phyloP scores from a whole-genome alignment of 768 basidiomycete species.

The Pholiota conissans region DNA sequence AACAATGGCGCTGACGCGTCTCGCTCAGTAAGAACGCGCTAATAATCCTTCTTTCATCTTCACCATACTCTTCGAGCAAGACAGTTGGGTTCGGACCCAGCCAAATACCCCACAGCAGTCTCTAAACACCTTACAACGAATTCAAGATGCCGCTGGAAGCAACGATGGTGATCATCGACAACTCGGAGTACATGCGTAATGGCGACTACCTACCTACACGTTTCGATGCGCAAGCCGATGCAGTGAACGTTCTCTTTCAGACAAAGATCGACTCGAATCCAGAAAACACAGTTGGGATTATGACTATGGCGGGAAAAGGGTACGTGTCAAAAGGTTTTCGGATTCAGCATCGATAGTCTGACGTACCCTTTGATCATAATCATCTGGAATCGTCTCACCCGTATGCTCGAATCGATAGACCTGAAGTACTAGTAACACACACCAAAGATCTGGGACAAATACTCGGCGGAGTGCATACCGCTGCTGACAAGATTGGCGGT shows the following conservation, averaged over 20 bases:
- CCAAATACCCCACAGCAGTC: neutral
- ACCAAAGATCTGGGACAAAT: conserved; percentile 95
- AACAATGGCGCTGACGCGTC: conserved; percentile 7
- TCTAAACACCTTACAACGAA: neutral
- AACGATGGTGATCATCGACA: conserved; percentile 97
- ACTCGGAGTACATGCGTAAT: conserved; percentile 96
- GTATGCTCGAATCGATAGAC: conserved; percentile 44
- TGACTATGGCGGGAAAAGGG: conserved; percentile 99
- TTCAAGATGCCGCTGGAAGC: conserved; percentile 92
- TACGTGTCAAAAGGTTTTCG: conserved; percentile 26
- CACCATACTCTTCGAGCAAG: neutral
- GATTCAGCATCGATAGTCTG: neutral
- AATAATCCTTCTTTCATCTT: neutral
- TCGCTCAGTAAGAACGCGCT: neutral
- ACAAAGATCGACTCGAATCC: conserved; percentile 96
- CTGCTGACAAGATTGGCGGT: conserved; percentile 75
- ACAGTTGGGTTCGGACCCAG: too few relatives aligned
- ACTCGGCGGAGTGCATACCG: conserved; percentile 72
- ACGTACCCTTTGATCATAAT: neutral
- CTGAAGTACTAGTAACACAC: conserved; percentile 95
- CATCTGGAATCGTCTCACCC: neutral
- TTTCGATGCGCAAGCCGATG: conserved; percentile 89
- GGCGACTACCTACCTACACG: conserved; percentile 88
- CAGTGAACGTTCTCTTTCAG: conserved; percentile 86
- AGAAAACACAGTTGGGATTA: conserved; percentile 95